Evolutionary conservation across 2,329 filamentous ascomycete genomes (phyloP), one percentile per base, ranked within the genome.

Genomic region (Diaporthe helianthi): DNA sequence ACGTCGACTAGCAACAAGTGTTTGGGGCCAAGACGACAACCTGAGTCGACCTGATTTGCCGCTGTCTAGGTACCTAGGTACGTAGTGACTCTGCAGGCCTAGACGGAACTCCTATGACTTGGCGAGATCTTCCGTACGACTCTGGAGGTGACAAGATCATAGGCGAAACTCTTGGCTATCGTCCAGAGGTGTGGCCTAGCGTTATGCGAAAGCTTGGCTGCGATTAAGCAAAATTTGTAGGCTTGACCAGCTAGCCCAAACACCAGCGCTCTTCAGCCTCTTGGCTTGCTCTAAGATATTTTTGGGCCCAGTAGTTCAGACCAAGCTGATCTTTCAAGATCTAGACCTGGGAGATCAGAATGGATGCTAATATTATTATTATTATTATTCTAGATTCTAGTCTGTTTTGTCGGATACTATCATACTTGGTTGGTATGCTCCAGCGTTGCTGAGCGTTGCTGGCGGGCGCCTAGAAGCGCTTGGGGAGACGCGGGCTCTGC

Each of bases 131-230:
- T 26, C 29, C n/a, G 12, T 33, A 49, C 58, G 44, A 63, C 58
- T 36, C 41, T 49, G 29, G 10, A 12, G 19, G 58, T 49, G 58
- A 63, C 58, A 49, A 63, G 44, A 63, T 49, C 29, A 63, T 49
- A 49, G 58, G 58, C 58, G 58, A 63, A 63, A 63, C 58, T 49
- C 58, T 63, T 63, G 44, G 58, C 26, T 13, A 19, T 49, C 41
- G 12, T 24, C 41, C 58, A 49, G 44, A 49, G 58, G 58, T 49
- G 44, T 3, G 26, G 58, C 58, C 58, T 63, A 63, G 58, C 58
- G 49, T 63, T 49, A 63, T 63, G 58, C 58, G 44, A 63, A 49
- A 63, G 58, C 58, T 63, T 63, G 58, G 58, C 58, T 29, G 29
- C 12, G 44, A 49, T 63, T 63, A 49, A 63, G 58, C 58, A 63